A percentile compares a stretch with the other conserved stretches of the same genome.
These are phyloP conservation scores for Allantophomopsis cytisporea DNA, from an alignment of 2,329 filamentous ascomycete species.

Conservation along the genomic window DNA sequence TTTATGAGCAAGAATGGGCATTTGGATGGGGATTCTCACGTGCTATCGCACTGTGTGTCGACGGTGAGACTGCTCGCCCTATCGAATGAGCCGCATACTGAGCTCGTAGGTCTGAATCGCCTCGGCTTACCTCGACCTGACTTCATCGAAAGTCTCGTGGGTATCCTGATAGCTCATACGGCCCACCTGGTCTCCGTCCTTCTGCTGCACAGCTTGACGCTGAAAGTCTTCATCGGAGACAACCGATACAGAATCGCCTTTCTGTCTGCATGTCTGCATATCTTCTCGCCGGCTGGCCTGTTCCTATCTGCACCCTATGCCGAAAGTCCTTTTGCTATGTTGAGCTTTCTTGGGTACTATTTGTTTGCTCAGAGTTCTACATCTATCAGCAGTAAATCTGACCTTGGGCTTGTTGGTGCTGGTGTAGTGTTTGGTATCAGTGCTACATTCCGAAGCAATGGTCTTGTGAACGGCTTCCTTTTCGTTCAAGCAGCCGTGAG, in stretches of 20 bases:
- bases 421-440: constrained; percentile 60
- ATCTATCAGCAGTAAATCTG: constrained; percentile 20
- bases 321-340: constrained; percentile 65
- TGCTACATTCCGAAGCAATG: constrained; percentile 71
- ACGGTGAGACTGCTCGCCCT: constrained; percentile 7
- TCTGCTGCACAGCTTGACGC: constrained; percentile 53
- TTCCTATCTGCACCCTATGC: constrained; percentile 82
- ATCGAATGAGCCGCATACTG: neutral
- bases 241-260: constrained; percentile 39
- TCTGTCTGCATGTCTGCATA: constrained; percentile 58
- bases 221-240: constrained; percentile 34
- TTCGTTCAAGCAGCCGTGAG: constrained; percentile 47
- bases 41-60: constrained; percentile 19
- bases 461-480: constrained; percentile 65
- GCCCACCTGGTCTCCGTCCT: constrained; percentile 67
- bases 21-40: constrained; percentile 46
- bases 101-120: constrained; percentile 10
- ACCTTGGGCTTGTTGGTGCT: constrained; percentile 41
- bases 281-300: constrained; percentile 75
- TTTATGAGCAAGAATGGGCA: constrained; percentile 78
- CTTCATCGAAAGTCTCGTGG: constrained; percentile 34
- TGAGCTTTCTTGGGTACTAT: constrained; percentile 63
- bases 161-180: constrained; percentile 54
- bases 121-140: constrained; percentile 17
- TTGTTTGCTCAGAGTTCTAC: constrained; percentile 43